Evolutionary conservation across 169 alveolate genomes (phyloP), one percentile per base, ranked within the genome.

Genomic region (Eimeria praecox): DNA sequence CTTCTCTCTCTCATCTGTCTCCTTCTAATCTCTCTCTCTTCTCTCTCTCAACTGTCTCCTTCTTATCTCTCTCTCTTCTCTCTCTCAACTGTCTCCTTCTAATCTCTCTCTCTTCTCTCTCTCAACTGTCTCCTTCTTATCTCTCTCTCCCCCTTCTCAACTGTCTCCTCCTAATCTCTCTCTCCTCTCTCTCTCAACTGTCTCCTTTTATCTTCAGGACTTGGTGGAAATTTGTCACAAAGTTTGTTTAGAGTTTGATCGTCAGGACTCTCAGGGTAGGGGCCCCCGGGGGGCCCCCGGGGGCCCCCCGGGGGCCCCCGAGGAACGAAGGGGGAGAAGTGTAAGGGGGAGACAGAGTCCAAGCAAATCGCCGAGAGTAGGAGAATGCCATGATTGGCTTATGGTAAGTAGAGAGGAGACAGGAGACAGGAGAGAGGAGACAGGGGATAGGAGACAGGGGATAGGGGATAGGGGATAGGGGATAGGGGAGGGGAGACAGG

Each of bases 351-450:
- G 33, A 46, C 59, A 90, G 71, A 56, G 83, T 30, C 85, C 46
- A 33, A 27, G 77, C 38, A 69, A 66, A 24, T 91, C 95, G 5
- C 91, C 95, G n/a, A 59, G 95, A 2, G 69, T 91, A 4, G 95
- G 95, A 33, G 95, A 91, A 64, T 91, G 95, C 40, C 95, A 91
- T 62, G 95, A 91, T 52, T 91, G 95, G 95, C 91, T 91, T 4
- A 91, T 91, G 95, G 95, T 91, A 38, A 75, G 89, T 18, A 69
- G 18, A 69, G 42, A n/a, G 44, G 18, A 24, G 9, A 18, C 33
- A 64, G 75, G 75, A 64, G 75, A n/a, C 75, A 64, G 75, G 9
- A 64, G 75, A 64, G 56, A 49, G 20, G 56, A 49, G 56, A 49
- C 20, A 49, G 20, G 12, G 12, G 5, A 49, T 12, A 49, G 56